Evolutionary conservation across 2,329 filamentous ascomycete genomes (phyloP).

Genomic region (Podosphaera leucotricha): DNA sequence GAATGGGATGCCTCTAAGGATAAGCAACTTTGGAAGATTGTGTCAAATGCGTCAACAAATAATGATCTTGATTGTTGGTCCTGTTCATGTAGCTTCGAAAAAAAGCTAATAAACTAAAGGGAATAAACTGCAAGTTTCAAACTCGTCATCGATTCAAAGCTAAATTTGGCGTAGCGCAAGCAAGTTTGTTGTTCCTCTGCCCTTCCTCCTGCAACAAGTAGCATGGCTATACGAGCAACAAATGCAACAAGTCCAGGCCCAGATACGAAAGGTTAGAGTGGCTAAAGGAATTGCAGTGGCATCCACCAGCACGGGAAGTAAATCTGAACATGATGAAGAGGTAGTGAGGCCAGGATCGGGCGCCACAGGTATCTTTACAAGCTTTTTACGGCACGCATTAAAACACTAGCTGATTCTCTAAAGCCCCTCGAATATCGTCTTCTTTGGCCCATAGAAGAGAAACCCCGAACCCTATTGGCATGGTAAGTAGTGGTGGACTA

Average conservation of each 20-base stretch:
- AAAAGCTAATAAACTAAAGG: constrained; percentile 23
- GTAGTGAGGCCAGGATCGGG: constrained; percentile 28
- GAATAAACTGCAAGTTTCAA: constrained; percentile 43
- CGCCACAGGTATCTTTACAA: constrained; percentile 14
- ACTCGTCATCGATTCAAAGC: neutral
- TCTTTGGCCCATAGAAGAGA: constrained; percentile 13
- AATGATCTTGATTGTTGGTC: constrained; percentile 62
- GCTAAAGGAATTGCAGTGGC: constrained; percentile 28
- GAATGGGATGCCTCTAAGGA: constrained; percentile 80
- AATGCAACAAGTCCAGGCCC: constrained; percentile 67
- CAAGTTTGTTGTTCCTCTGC: constrained; percentile 61
- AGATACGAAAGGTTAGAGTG: constrained; percentile 55
- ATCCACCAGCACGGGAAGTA: constrained; percentile 28
- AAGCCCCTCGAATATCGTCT: constrained; percentile 13
- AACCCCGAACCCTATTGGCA: constrained; percentile 9
- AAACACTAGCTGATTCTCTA: constrained; percentile 3
- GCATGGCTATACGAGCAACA: constrained; percentile 86
- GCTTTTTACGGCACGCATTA: neutral
- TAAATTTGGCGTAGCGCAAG: constrained; percentile 29
- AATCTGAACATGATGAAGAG: constrained; percentile 20
- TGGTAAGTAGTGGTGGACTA: constrained; percentile 7
- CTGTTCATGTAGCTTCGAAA: neutral
- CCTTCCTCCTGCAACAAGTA: constrained; percentile 80
- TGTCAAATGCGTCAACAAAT: constrained; percentile 59
- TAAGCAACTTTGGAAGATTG: constrained; percentile 67